Conservation (phyloP, 1,284 basidiomycete species). For the Ustilago loliicola region DNA sequence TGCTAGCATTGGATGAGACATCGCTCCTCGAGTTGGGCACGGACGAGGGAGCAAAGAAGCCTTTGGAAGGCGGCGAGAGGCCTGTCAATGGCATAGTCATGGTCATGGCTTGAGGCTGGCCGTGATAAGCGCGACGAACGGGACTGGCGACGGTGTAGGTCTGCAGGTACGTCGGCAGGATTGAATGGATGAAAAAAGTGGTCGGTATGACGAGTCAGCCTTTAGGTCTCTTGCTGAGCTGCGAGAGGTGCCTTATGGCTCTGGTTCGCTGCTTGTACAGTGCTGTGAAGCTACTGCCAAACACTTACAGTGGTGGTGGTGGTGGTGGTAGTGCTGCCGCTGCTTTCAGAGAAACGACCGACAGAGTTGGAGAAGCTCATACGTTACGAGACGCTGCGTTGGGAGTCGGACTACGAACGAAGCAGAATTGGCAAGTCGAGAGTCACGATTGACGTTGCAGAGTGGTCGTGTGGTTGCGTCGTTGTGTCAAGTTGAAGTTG, state of each 20-base stretch:
- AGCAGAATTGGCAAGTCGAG: background rate
- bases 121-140: slow-evolving; percentile 40
- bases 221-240: background rate
- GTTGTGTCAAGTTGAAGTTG: background rate
- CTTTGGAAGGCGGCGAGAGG: slow-evolving; percentile 56
- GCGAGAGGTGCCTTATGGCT: background rate
- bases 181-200: too few species aligned
- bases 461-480: background rate
- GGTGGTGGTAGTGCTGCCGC: slow-evolving; percentile 38
- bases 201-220: slow-evolving; percentile 11
- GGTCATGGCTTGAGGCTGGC: slow-evolving; percentile 35
- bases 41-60: slow-evolving; percentile 51
- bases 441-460: background rate
- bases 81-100: slow-evolving; percentile 48
- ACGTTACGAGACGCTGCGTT: slow-evolving; percentile 5
- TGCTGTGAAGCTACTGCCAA: background rate
- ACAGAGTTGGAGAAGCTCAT: slow-evolving; percentile 46
- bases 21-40: slow-evolving; percentile 39
- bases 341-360: slow-evolving; percentile 33
- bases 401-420: slow-evolving; percentile 1
- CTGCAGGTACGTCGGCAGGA: slow-evolving; percentile 24
- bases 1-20: slow-evolving; percentile 19
- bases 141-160: slow-evolving; percentile 32
- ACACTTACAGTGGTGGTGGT: slow-evolving; percentile 45
- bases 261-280: background rate